Base-by-base conservation (phyloP, 768 basidiomycete species). In the Rhodotorula babjevae region DNA sequence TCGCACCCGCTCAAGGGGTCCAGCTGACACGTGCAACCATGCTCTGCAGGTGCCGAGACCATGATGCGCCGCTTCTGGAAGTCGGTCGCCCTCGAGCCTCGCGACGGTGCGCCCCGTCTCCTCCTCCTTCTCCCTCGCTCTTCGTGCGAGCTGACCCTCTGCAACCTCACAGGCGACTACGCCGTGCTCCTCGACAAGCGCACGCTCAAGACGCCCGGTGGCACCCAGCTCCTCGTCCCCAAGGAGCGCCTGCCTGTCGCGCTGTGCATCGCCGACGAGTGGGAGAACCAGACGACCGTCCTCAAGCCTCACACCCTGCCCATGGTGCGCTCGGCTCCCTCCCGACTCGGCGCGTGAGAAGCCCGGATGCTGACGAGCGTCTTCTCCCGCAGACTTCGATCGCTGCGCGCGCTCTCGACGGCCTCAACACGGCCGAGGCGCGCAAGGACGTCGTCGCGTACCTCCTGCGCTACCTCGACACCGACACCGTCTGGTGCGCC, bases 41-140 rank as follows among this genome's bases (percentile, higher is more conserved):
- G 19, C 21, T 4, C 25, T 5, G 23, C 56, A 96, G 93, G 90
- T 71, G 92, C 91, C 19, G 92, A 96, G 81, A 86, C 87, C 52
- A 90, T 91, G 3, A 83, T 91, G 81, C 89, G 90, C 75, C 85
- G 96, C 36, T 98, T 98, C 80, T 99, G 96, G 96, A 93, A 93
- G 79, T 86, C 86, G 0, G 96, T 94, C n/a, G 86, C 86, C 27
- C 84, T 97, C 66, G 87, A 89, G 73, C 81, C 84, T 67, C 85
- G 85, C 46, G 73, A 74, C 4, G 71, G 83, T 82, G 33, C 47
- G 79, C 72, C 46, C 60, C 18, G 14, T 27, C 40, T 27, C 14
- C 49, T 49, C 25, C 23, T 52, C 29, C 49, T 4, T 25, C 40
- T n/a, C 55, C 19, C 49, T 50, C 7, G 25, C 36, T n/a, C 4